Evolutionary conservation across 371 early-diverging fungal species (phyloP).

Genomic region (Mortierella sp.): DNA sequence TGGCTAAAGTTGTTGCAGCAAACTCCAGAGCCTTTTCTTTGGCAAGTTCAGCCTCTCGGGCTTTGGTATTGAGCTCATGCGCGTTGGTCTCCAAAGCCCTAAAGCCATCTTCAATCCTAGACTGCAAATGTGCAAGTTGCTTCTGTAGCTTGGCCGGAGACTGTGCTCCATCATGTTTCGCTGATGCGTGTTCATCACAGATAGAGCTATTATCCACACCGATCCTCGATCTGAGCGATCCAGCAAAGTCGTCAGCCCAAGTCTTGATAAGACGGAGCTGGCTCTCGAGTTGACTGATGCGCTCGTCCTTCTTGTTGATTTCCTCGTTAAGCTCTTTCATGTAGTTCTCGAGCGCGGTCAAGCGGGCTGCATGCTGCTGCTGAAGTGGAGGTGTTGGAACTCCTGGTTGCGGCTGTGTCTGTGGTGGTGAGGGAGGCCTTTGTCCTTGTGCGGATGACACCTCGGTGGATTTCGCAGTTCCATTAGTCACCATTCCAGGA

Average conservation of each 20-base stretch:
- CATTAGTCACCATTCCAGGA: background rate
- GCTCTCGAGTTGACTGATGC: conserved; percentile 31
- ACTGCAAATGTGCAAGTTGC: conserved; percentile 24
- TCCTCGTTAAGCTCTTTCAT: conserved; percentile 55
- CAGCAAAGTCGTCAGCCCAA: conserved; percentile 42
- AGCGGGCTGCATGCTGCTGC: conserved; percentile 16
- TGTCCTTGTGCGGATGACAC: conserved; percentile 2
- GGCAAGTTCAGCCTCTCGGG: conserved; percentile 34
- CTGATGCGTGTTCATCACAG: background rate
- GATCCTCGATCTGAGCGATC: conserved; percentile 16
- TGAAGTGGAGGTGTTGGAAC: background rate
- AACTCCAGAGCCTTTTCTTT: conserved; percentile 46
- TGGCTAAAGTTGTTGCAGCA: conserved; percentile 36
- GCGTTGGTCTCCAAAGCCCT: conserved; percentile 26
- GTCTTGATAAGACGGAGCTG: conserved; percentile 36
- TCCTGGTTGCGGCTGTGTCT: background rate
- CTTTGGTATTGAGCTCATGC: conserved; percentile 33
- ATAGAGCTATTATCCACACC: conserved; percentile 13
- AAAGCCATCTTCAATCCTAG: conserved; percentile 42
- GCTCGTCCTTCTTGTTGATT: conserved; percentile 50
- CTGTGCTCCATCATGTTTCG: background rate
- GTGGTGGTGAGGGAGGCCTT: conserved; percentile 4
- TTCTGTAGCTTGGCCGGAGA: background rate
- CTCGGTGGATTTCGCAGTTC: too few relatives aligned
- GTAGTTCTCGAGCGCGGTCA: conserved; percentile 38